Evolutionary conservation across 371 early-diverging fungal species (phyloP), one percentile per base, ranked within the genome.

Genomic region (Furculomyces boomerangus): DNA sequence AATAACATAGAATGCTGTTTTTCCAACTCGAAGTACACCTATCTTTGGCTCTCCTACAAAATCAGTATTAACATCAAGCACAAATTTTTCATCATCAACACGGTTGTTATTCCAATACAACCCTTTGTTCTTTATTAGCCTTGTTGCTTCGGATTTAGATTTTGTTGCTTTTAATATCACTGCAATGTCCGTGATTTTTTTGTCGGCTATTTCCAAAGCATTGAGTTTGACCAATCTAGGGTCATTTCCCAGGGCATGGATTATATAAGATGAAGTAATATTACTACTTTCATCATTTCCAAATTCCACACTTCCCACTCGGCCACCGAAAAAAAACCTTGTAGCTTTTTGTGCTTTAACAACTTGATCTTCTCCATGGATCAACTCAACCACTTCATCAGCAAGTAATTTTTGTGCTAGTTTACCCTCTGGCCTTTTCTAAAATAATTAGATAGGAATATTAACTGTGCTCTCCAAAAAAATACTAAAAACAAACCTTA

Each of bases 351-450:
- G 64, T 2, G 75, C 31, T 22, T 54, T 5, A 13, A 50, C 55
- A 1, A 29, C 28, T 1, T 51, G 7, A 30, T 56, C 72, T 78
- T 79, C 66, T 50, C 94, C 94, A 64, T 93, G 94, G 2, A 92
- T 83, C 22, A 93, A 71, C 57, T 86, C 87, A 2, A 91, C 91
- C 14, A 85, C 83, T 64, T 92, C 88, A 26, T 70, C 69, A 0
- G 94, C 93, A 14, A 93, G 77, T 13, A 64, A 41, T 26, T 71
- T 72, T 58, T 94, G 93, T 2, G 86, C 89, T 5, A 71, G 10
- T 48, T 83, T 83, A 35, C 66, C 59, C 57, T 84, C 84, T 0
- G 91, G 84, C 7, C 68, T 62, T 72, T 74, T 45, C 46, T 45
- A 45, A 24, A 50, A 32, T 50, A 16, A 18, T 24, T 24, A 22